These are phyloP conservation scores for Ophiostoma sp. DNA, from an alignment of 2,329 filamentous ascomycete species.

Conservation along the genomic window DNA sequence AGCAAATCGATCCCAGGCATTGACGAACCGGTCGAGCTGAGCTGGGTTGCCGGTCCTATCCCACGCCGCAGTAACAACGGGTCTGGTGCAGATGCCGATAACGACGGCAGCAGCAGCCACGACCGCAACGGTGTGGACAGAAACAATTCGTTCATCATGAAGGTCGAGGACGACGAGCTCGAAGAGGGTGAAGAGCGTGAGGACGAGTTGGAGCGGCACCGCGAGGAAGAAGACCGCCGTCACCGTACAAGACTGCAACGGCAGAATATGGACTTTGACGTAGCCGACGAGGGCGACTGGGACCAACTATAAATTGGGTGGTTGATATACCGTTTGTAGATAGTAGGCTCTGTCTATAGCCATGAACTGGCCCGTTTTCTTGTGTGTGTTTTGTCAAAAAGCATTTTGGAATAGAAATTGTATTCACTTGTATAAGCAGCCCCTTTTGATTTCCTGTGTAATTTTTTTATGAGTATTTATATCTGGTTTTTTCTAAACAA, in stretches of 20 bases:
- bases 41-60: conserved; percentile 52
- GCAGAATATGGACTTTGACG: conserved; percentile 55
- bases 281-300: conserved; percentile 54
- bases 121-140: background rate
- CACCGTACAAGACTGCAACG: conserved; percentile 32
- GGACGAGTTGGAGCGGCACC: background rate
- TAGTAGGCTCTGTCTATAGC: no score
- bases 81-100: conserved; percentile 9
- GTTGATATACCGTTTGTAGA: background rate
- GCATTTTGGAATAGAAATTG: background rate
- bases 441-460: background rate
- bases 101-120: conserved; percentile 19
- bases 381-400: background rate
- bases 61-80: conserved; percentile 11
- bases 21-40: conserved; percentile 61
- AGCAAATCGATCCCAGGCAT: conserved; percentile 62
- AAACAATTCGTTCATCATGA: background rate
- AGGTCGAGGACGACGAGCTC: background rate
- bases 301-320: conserved; percentile 31
- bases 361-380: background rate
- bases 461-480: background rate
- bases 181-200: background rate
- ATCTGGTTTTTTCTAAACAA: background rate
- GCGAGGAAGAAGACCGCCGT: conserved; percentile 4
- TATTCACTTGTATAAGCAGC: background rate